phyloP scores from a whole-genome alignment of 1,139 yeast genomes.

The Geotrichum bryndzae region DNA sequence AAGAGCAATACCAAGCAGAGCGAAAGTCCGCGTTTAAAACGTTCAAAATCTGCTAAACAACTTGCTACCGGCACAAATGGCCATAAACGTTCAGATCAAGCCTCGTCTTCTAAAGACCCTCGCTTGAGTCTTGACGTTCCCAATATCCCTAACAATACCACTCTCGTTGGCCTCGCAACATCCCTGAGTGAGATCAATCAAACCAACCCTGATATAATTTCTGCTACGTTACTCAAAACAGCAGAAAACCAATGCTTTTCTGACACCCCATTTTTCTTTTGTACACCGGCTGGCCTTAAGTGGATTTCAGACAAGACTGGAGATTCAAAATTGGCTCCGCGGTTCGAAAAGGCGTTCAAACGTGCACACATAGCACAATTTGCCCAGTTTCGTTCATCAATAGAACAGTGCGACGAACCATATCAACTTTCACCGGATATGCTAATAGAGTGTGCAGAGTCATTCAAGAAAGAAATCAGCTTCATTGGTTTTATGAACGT shows the following conservation, averaged over 20 bases:
- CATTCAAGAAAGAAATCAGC: not conserved
- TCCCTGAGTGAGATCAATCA: not conserved
- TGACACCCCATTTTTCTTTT: constrained; percentile 36
- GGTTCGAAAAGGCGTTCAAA: not conserved
- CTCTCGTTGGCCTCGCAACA: not conserved
- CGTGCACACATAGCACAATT: not conserved
- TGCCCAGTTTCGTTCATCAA: not conserved
- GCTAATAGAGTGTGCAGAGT: not conserved
- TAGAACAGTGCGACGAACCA: not conserved
- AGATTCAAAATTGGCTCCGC: constrained; percentile 23
- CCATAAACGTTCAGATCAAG: not conserved
- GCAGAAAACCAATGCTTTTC: constrained; percentile 18
- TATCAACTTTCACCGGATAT: not conserved
- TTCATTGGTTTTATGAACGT: not conserved
- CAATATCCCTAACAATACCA: not conserved
- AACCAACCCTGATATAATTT: constrained; percentile 1
- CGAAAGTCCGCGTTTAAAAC: not conserved
- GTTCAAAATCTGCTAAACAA: not conserved
- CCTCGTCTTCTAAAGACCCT: not conserved
- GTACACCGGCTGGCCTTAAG: constrained; percentile 39
- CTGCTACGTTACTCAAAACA: constrained; percentile 4
- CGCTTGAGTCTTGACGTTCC: not conserved
- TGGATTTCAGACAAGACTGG: constrained; percentile 39
- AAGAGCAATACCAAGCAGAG: too few species aligned
- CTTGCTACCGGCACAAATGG: not conserved